These are phyloP conservation scores for Inosperma sp. DNA, from an alignment of 768 basidiomycete genomes.

Conservation along the genomic window DNA sequence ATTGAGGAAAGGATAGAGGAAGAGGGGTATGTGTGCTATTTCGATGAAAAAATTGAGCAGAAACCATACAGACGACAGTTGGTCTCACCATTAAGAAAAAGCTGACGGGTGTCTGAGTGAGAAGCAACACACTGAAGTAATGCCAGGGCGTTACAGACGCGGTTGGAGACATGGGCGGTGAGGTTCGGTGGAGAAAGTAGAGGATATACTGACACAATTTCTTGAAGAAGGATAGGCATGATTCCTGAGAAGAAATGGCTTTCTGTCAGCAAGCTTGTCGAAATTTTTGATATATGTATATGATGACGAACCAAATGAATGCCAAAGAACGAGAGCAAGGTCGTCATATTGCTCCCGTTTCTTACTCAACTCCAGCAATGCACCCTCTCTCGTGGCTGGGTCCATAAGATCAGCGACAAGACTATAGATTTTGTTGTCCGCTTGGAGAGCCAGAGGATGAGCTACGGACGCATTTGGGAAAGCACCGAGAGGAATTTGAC, in stretches of 20 bases:
- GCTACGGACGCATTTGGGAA: conserved; percentile 17
- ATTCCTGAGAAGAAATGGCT: conserved; percentile 53
- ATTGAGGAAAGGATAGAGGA: conserved; percentile 98
- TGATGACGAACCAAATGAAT: conserved; percentile 76
- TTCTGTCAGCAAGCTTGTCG: not conserved
- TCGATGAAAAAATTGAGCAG: conserved; percentile 27
- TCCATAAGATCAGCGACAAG: conserved; percentile 87
- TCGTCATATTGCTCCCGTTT: conserved; percentile 99
- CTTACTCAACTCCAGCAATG: conserved; percentile 94
- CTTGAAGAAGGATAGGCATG: conserved; percentile 95
- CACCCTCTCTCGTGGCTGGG: conserved; percentile 77
- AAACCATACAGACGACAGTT: conserved; percentile 15
- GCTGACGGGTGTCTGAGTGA: conserved; percentile 90
- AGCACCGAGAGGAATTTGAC: no score
- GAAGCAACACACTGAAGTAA: conserved; percentile 97
- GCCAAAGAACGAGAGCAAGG: conserved; percentile 95
- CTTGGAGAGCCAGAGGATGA: conserved; percentile 34
- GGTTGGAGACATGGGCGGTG: conserved; percentile 95
- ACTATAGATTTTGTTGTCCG: conserved; percentile 76
- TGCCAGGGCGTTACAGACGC: conserved; percentile 98
- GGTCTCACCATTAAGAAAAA: conserved; percentile 81
- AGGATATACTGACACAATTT: conserved; percentile 98
- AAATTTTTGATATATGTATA: conserved; percentile 15
- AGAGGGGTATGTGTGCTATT: conserved; percentile 93
- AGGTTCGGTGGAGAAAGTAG: conserved; percentile 92